phyloP scores from a whole-genome alignment of 805 yeast genomes.

The Danielia oregonensis region DNA sequence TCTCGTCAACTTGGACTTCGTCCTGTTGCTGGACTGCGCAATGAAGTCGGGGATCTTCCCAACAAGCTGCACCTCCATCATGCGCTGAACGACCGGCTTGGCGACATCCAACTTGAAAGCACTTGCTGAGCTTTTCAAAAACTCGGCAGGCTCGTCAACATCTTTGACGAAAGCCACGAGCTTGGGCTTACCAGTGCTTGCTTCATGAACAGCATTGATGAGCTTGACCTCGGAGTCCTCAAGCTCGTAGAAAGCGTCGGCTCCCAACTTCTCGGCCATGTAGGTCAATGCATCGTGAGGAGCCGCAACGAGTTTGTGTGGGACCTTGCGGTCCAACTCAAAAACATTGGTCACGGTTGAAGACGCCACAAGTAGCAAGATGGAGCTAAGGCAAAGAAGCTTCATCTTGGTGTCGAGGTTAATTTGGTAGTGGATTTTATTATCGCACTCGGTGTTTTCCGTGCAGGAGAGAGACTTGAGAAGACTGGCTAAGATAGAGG shows the following conservation, averaged over 20 bases:
- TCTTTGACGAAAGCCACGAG: constrained; percentile 42
- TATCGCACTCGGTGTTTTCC: constrained; percentile 4
- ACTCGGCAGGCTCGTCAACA: constrained; percentile 30
- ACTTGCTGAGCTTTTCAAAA: constrained; percentile 20
- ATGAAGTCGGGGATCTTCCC: no score
- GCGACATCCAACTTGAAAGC: no score
- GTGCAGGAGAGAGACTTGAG: constrained; percentile 8
- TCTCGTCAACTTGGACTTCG: not conserved
- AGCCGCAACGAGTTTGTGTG: no score
- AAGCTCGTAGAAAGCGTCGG: no score
- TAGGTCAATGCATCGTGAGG: constrained; percentile 35
- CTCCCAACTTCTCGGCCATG: constrained; percentile 44
- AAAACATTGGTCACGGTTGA: constrained; percentile 12
- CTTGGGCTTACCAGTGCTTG: constrained; percentile 19
- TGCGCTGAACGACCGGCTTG: constrained; percentile 21
- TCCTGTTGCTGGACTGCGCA: no score
- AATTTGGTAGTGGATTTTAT: constrained; percentile 1
- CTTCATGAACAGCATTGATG: constrained; percentile 16
- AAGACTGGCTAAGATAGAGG: no score
- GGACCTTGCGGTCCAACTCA: no score
- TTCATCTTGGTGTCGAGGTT: constrained; percentile 10
- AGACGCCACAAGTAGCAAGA: constrained; percentile 9
- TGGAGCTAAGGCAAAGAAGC: constrained; percentile 12
- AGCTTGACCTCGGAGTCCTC: constrained; percentile 27
- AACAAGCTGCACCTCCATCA: constrained; percentile 29